These are phyloP conservation scores for Salvia miltiorrhiza DNA, from an alignment of 257 asterid species.

Conservation along the genomic window DNA sequence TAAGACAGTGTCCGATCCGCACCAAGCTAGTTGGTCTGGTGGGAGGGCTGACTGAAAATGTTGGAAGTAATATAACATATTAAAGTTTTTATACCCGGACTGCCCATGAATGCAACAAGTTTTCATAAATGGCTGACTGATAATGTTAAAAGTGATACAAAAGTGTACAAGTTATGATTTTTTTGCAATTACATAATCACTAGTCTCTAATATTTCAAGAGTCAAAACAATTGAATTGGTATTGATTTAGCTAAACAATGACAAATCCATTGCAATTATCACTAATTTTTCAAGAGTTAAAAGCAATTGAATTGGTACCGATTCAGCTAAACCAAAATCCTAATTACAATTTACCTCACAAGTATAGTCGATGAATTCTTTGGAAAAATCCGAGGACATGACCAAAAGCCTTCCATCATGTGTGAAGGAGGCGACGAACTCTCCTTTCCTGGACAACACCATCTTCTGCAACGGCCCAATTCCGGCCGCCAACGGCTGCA, in stretches of 20 bases:
- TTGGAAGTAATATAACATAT: constrained; percentile 10
- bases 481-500: constrained; percentile 66
- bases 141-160: too few species aligned
- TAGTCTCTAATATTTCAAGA: not conserved
- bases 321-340: not conserved
- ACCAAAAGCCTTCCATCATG: constrained; percentile 94
- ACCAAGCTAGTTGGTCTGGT: constrained; percentile 96
- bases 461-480: constrained; percentile 90
- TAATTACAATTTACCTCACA: constrained; percentile 65
- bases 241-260: too few species aligned
- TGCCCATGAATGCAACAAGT: not conserved
- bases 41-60: constrained; percentile 77
- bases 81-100: constrained; percentile 4
- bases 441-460: constrained; percentile 85
- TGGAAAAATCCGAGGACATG: constrained; percentile 66
- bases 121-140: too few species aligned
- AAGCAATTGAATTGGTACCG: not conserved
- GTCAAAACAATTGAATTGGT: not conserved
- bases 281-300: not conserved
- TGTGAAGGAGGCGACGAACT: constrained; percentile 73
- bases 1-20: constrained; percentile 91
- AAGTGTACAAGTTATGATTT: too few species aligned
- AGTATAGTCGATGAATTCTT: constrained; percentile 59
- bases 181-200: too few species aligned
- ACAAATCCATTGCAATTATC: too few species aligned